A percentile compares a stretch with the other conserved stretches of the same genome.
These are phyloP conservation scores for Talaromyces stipitatus DNA, from an alignment of 495 filamentous ascomycete genomes.

Conservation along the genomic window DNA sequence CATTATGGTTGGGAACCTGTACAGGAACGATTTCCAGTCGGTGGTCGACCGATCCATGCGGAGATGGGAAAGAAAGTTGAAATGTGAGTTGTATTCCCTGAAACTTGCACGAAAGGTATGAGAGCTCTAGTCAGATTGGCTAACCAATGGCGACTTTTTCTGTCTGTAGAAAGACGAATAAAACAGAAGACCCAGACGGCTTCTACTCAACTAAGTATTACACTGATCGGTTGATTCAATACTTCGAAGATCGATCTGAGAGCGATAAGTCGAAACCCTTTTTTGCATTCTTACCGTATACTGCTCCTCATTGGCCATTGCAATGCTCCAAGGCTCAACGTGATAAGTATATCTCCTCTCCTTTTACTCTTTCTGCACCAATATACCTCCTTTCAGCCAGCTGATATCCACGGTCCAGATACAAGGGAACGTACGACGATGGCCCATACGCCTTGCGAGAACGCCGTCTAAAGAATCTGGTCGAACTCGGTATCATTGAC, in stretches of 20 bases:
- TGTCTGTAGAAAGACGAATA: constrained; percentile 10
- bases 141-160: too few relatives aligned
- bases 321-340: constrained; percentile 24
- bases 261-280: constrained; percentile 27
- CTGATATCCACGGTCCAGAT: constrained; percentile 10
- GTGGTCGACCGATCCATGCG: constrained; percentile 9
- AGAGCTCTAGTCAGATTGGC: not conserved
- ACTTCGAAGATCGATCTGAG: constrained; percentile 27
- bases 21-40: constrained; percentile 9
- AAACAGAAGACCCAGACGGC: constrained; percentile 15
- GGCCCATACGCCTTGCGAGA: constrained; percentile 30
- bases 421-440: constrained; percentile 32
- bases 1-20: constrained; percentile 22
- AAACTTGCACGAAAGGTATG: not conserved
- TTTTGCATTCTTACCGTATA: constrained; percentile 32
- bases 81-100: constrained; percentile 4
- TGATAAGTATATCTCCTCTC: constrained; percentile 7
- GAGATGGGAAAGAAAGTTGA: constrained; percentile 10
- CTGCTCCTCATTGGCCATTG: constrained; percentile 35
- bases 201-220: constrained; percentile 31
- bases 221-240: constrained; percentile 24
- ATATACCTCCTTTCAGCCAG: too few relatives aligned
- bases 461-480: constrained; percentile 21
- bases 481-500: constrained; percentile 28
- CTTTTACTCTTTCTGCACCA: not conserved